Base-by-base conservation (phyloP, 306 rosid genomes). In the Trichosanthes cucumerina region DNA sequence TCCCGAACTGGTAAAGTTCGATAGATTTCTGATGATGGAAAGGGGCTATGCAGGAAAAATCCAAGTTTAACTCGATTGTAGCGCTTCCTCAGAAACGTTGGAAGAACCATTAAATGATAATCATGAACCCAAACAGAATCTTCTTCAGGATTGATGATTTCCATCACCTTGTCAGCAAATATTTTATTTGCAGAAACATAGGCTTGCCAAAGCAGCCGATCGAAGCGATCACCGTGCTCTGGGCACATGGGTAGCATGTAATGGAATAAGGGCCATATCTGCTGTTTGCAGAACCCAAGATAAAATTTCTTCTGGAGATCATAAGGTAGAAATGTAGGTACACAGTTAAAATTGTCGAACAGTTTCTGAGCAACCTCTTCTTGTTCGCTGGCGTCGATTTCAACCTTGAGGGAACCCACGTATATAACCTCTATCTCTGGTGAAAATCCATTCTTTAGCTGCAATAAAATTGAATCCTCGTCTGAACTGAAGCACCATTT, bases 231-330 rank as follows among this genome's bases (percentile, higher is more conserved):
- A 7, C 81, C 81, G 3, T 79, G 81, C 28, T 79, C 81, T 57
- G 81, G 76, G 70, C 81, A 79, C 81, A 79, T 79, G 39, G 81
- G 81, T 79, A 79, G 52, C 81, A 79, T 79, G 66, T 79, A 79
- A 66, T 79, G 81, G 76, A 79, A 79, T 79, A 79, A 65, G n/a
- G 81, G 81, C 81, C 81, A 79, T 24, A 79, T 24, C 53, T 47
- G 81, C 64, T 79, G 81, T 50, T 79, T 79, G 59, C 81, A 79
- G 52, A 79, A 79, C 41, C 81, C 76, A 66, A 79, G 65, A 79
- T 79, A 79, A 43, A 79, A 79, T 57, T 66, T 79, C 39, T 52
- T 79, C 50, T 79, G 81, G 44, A 79, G 81, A 26, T 79, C 81
- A n/a, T 23, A 13, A 49, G 81, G 81, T 33, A 79, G 81, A 79